Base-by-base conservation (phyloP, 345 rosid species). In the Eucalyptus melliodora region DNA sequence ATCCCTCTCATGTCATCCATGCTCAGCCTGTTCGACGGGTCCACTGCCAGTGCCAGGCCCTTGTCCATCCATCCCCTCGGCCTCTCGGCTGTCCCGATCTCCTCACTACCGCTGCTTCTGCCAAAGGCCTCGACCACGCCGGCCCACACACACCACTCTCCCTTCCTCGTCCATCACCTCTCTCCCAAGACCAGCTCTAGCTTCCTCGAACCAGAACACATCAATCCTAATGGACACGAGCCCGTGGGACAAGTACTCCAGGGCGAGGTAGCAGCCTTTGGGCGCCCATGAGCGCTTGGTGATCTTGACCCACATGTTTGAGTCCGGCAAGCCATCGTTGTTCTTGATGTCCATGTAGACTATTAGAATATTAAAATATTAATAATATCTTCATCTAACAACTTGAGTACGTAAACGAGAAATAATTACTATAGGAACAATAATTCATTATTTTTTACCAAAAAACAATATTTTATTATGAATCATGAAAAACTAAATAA, bases 181-280 rank as follows among this genome's bases (percentile, higher is more conserved):
- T 50, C 53, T 90, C 60, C 96, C 95, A 95, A 92, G 50, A 96
- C 49, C 7, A 96, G 95, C 94, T 95, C 96, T 11, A 92, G 96
- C 93, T n/a, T 94, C 96, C 69, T 92, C 95, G 17, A 92, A 95
- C 95, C 95, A 93, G 94, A 93, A 95, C 60, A 96, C 94, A 56
- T 94, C 97, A 94, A 91, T 94, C 85, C 90, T 95, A 4, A 94
- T 94, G 0, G 37, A 34, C 37, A 34, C 37, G 37, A 34, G 4
- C 37, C 37, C 37, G 37, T 34, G 4, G 37, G 94, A 72, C 37
- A 94, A 86, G 80, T 95, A 92, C 60, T 96, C 96, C 1, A 95
- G 97, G 6, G 97, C 95, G 51, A 96, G 53, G 53, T 1, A 14
- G 91, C 95, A 95, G 24, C 95, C 96, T 90, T 94, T 16, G 97